Percentiles rank a stretch among this genome's conserved stretches.
phyloP scores from a whole-genome alignment of 2,329 filamentous ascomycete genomes.

The Penicillium sp. region DNA sequence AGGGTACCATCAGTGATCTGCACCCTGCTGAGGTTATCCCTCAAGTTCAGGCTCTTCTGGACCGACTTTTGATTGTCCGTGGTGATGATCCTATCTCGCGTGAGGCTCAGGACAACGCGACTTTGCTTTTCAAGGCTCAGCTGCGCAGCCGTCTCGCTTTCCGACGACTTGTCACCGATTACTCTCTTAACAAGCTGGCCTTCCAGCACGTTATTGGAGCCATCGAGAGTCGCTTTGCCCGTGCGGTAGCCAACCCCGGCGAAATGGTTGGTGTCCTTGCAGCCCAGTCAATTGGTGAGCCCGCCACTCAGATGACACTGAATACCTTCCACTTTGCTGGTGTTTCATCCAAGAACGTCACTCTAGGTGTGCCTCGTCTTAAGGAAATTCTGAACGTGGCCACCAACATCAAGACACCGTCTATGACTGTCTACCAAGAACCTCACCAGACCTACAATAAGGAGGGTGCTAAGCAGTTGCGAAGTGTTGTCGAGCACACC shows the following conservation, averaged over 20 bases:
- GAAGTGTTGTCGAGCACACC: slow-evolving; percentile 90
- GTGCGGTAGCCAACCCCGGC: slow-evolving; percentile 82
- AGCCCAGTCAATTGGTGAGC: slow-evolving; percentile 97
- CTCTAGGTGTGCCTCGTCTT: slow-evolving; percentile 94
- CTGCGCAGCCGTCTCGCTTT: slow-evolving; percentile 86
- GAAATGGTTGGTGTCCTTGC: slow-evolving; percentile 99
- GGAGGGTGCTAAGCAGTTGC: slow-evolving; percentile 79
- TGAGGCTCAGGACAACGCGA: slow-evolving; percentile 87
- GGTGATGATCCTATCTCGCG: slow-evolving; percentile 77
- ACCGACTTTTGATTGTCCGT: slow-evolving; percentile 79
- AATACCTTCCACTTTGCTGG: slow-evolving; percentile 99
- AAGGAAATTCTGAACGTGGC: slow-evolving; percentile 99
- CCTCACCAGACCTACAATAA: slow-evolving; percentile 63
- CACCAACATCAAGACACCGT: slow-evolving; percentile 96
- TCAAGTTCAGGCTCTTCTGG: slow-evolving; percentile 71
- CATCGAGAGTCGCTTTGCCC: slow-evolving; percentile 82
- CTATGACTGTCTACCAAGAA: slow-evolving; percentile 88
- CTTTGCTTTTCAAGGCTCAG: slow-evolving; percentile 87
- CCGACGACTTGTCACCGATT: slow-evolving; percentile 84
- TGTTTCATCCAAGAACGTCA: slow-evolving; percentile 99
- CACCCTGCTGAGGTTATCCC: slow-evolving; percentile 85
- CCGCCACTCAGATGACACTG: slow-evolving; percentile 97
- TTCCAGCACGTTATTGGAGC: slow-evolving; percentile 92
- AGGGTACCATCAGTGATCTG: slow-evolving; percentile 81
- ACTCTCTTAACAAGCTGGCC: slow-evolving; percentile 84